Conservation (phyloP, 805 yeast species). For the Myxozyma sirexii region DNA sequence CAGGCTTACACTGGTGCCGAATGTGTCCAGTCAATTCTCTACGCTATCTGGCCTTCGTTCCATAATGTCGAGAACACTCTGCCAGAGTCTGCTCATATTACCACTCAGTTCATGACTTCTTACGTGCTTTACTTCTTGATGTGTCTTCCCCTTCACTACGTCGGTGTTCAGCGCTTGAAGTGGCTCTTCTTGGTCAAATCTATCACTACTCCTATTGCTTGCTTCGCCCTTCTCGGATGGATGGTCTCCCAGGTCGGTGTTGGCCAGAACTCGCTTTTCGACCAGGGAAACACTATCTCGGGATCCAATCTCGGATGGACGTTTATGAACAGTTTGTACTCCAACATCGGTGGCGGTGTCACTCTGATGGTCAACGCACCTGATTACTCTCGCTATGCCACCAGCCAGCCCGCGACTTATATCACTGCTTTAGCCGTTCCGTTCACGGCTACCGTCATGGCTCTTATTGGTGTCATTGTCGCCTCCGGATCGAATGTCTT, state of each 20-base stretch:
- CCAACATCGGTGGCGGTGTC: constrained; percentile 47
- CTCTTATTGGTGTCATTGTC: constrained; percentile 51
- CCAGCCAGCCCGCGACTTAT: constrained; percentile 42
- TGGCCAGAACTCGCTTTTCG: constrained; percentile 25
- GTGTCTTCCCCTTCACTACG: constrained; percentile 28
- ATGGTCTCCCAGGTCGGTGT: constrained; percentile 22
- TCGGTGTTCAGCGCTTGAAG: constrained; percentile 20
- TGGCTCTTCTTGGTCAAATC: constrained; percentile 27
- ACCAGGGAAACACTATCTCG: constrained; percentile 37
- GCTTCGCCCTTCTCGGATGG: constrained; percentile 31
- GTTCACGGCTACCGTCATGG: constrained; percentile 49
- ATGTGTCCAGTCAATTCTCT: constrained; percentile 46
- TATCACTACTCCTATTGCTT: constrained; percentile 24
- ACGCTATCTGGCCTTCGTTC: constrained; percentile 47
- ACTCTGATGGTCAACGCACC: constrained; percentile 49
- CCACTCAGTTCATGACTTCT: constrained; percentile 35
- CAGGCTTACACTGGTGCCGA: constrained; percentile 54
- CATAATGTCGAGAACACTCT: constrained; percentile 47
- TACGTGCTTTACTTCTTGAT: constrained; percentile 26
- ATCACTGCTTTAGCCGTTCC: constrained; percentile 45
- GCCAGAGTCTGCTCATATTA: constrained; percentile 44
- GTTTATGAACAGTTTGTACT: constrained; percentile 47
- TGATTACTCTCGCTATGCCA: constrained; percentile 50
- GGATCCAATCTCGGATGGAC: constrained; percentile 46
- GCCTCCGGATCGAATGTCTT: constrained; percentile 50